Evolutionary conservation across 768 basidiomycete species (phyloP), one percentile per base, ranked within the genome.

Genomic region (Termitomyces sp.): DNA sequence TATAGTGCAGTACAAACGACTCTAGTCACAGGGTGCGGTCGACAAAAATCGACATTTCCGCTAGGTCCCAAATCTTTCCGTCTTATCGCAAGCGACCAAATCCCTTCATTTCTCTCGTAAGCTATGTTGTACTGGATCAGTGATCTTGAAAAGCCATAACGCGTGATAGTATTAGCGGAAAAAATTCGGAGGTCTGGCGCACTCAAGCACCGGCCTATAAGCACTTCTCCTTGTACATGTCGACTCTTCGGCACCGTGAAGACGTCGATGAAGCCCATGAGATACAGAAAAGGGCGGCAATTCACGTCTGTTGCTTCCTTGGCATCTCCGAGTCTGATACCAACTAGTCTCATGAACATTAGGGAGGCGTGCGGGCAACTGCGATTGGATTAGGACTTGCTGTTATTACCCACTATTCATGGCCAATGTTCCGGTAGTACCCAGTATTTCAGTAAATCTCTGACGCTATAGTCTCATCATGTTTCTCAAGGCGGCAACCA

Each of bases 361-460:
- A 89, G 82, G 84, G 85, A 57, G 85, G 80, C 57, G 69, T 75
- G 54, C 74, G 78, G 65, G 75, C 75, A 55, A 80, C 79, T 14
- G 77, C 73, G 40, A 62, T 87, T 46, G 85, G 88, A 4, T 60
- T 83, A 35, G 86, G 86, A n/a, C 66, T 83, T 28, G 79, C 83
- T 10, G 76, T 82, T 45, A 72, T 92, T 48, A 83, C 75, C 14
- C 87, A 92, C 64, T 80, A 84, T 67, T 73, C 77, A n/a, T 92
- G 85, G 85, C 88, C 88, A 33, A 63, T 75, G 33, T 91, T 92
- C 70, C 78, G 85, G 88, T 88, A 77, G 32, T 26, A 14, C 30
- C 24, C 12, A 32, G 36, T 2, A 18, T 33, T 24, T 13, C n/a
- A 42, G 38, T 53, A 7, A 7, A 7, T 24, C 6, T 26, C 20